Evolutionary conservation across 176 grass and related monocot genomes (phyloP).

Genomic region (Cenchrus purpureus): DNA sequence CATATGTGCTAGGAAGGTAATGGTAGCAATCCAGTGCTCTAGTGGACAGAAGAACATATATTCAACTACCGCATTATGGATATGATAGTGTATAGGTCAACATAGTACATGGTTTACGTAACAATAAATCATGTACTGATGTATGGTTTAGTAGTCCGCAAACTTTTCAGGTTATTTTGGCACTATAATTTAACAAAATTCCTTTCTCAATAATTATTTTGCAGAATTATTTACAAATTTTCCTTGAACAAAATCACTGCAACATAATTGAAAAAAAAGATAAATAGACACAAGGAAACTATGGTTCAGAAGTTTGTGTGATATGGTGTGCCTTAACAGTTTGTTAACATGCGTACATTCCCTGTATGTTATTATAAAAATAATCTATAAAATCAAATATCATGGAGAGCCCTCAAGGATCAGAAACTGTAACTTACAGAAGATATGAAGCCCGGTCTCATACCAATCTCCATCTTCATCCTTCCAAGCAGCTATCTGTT

Average conservation of each 20-base stretch:
- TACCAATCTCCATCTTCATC: constrained; percentile 99
- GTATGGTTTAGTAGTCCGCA: constrained; percentile 1
- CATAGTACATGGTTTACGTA: constrained; percentile 4
- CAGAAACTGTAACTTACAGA: constrained; percentile 67
- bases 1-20: constrained; percentile 40
- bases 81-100: neutral
- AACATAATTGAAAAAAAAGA: neutral
- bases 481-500: constrained; percentile 93
- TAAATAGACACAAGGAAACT: neutral
- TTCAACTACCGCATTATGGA: neutral
- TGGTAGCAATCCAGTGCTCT: constrained; percentile 12
- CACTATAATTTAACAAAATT: constrained; percentile 2
- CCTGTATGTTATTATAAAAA: neutral
- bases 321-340: neutral
- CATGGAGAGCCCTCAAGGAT: neutral
- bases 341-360: constrained; percentile 7
- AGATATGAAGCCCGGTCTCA: constrained; percentile 96
- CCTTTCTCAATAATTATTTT: neutral
- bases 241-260: neutral
- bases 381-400: constrained; percentile 21
- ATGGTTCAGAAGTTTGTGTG: constrained; percentile 4
- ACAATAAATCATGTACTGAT: neutral
- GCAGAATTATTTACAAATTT: neutral
- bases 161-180: constrained; percentile 14
- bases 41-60: constrained; percentile 10